Conservation (phyloP, 208 protist genomes). For the Entamoeba invadens region DNA sequence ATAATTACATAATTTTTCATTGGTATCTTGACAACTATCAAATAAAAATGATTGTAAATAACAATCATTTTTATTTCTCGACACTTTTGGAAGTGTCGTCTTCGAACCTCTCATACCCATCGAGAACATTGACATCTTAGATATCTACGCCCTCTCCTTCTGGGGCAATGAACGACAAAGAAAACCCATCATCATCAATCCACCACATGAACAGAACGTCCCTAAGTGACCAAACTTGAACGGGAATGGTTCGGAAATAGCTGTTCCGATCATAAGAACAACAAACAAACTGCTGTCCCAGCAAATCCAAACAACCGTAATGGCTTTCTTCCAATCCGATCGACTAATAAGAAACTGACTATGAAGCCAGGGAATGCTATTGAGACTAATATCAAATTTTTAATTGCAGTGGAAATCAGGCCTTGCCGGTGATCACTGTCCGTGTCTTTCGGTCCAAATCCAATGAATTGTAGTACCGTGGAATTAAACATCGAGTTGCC, state of each 20-base stretch:
- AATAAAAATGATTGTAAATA: no score
- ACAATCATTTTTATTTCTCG: no score
- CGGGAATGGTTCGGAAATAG: background rate
- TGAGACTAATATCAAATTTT: background rate
- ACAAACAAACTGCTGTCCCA: background rate
- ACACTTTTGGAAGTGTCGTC: no score
- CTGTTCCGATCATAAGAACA: background rate
- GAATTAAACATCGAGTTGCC: background rate
- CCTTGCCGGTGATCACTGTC: background rate
- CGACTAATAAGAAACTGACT: background rate
- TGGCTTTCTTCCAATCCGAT: background rate
- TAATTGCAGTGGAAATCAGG: background rate
- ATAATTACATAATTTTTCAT: no score
- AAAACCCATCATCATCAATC: background rate
- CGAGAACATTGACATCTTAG: background rate
- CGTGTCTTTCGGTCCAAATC: background rate
- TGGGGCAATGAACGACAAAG: background rate
- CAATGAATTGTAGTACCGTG: background rate
- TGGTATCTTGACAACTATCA: no score
- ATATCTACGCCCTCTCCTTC: background rate
- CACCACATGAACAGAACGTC: background rate
- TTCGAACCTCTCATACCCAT: background rate
- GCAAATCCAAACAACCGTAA: background rate
- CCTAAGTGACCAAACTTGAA: background rate
- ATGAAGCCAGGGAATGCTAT: background rate